A percentile compares a stretch with the other conserved stretches of the same genome.
These are phyloP conservation scores for Aspergillus indologenus DNA, from an alignment of 495 filamentous ascomycete species.

Conservation along the genomic window DNA sequence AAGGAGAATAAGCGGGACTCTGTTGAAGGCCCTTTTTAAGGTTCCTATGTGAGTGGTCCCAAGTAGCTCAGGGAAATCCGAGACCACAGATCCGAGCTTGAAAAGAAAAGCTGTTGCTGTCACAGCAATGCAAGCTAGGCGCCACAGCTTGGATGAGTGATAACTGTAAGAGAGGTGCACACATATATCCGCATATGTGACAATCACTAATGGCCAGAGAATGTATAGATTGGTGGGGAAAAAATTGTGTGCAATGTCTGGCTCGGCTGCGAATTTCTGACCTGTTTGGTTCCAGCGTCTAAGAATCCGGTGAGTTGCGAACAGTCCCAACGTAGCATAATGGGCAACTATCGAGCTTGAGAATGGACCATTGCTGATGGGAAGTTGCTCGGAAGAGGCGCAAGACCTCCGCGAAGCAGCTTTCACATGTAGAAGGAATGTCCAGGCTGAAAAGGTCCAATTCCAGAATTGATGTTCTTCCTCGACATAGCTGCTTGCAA, in stretches of 20 bases:
- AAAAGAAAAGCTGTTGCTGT: conserved; percentile 66
- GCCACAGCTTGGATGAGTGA: conserved; percentile 27
- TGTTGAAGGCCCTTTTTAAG: conserved; percentile 46
- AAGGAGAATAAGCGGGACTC: conserved; percentile 45
- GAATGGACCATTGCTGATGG: not conserved
- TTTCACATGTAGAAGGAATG: conserved; percentile 60
- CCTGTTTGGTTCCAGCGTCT: conserved; percentile 94
- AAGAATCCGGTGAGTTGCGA: conserved; percentile 56
- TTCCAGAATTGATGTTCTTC: conserved; percentile 99
- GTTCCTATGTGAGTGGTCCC: conserved; percentile 47
- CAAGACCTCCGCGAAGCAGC: conserved; percentile 21
- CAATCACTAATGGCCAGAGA: conserved; percentile 72
- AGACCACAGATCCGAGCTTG: conserved; percentile 75
- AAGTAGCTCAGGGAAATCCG: conserved; percentile 84
- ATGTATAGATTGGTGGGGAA: conserved; percentile 56
- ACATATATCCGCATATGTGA: conserved; percentile 60
- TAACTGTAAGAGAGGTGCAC: conserved; percentile 31
- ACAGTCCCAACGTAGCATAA: conserved; percentile 23
- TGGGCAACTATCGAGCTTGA: conserved; percentile 3
- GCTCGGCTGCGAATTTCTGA: conserved; percentile 84
- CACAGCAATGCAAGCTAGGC: conserved; percentile 20
- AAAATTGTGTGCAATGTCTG: conserved; percentile 74
- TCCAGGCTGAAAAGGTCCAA: conserved; percentile 79
- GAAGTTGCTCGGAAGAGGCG: not conserved
- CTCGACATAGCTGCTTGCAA: conserved; percentile 95